Evolutionary conservation across 257 asterid genomes (phyloP), one percentile per base, ranked within the genome.

Genomic region (Scutellaria baicalensis): DNA sequence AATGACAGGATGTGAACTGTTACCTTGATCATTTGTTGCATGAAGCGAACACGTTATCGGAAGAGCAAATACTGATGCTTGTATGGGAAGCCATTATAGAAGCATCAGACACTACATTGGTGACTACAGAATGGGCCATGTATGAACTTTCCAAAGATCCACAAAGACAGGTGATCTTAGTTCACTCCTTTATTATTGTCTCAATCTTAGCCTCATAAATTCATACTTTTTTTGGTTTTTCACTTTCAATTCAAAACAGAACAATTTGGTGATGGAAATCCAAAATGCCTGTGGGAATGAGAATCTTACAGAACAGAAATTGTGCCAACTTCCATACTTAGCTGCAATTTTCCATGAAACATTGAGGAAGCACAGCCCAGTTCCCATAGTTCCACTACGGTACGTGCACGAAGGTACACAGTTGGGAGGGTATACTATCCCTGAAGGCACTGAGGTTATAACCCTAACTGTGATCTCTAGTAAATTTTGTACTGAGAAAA

Each of bases 271-370:
- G 54, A 27, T 8, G 23, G 93, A 88, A 36, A 86, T 92, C 60
- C 75, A 70, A 71, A 73, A 73, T 8, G 88, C 81, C 23, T 91
- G 96, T 73, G 96, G 96, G 66, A 6, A 23, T 6, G 51, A 71
- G 42, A 78, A 72, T 64, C 75, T 91, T 35, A 81, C 85, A 0
- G 97, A 93, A 78, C 95, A 86, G 73, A 84, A 93, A 31, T 27
- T 93, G 59, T 80, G 88, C 72, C 77, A 83, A 59, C 86, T 89
- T 68, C 96, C 96, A 6, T 93, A 86, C 83, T 73, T 93, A 51
- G 65, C 92, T 20, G 96, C 93, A n/a, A 78, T 93, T 62, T 93
- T 93, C 75, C 96, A 93, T 13, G 97, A 93, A 82, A 91, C 96
- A 1, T 20, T 91, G 84, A 82, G 99, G 67, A 81, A 67, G 27